phyloP scores from a whole-genome alignment of 2,329 filamentous ascomycete species.

The Pseudopyricularia cyperi region DNA sequence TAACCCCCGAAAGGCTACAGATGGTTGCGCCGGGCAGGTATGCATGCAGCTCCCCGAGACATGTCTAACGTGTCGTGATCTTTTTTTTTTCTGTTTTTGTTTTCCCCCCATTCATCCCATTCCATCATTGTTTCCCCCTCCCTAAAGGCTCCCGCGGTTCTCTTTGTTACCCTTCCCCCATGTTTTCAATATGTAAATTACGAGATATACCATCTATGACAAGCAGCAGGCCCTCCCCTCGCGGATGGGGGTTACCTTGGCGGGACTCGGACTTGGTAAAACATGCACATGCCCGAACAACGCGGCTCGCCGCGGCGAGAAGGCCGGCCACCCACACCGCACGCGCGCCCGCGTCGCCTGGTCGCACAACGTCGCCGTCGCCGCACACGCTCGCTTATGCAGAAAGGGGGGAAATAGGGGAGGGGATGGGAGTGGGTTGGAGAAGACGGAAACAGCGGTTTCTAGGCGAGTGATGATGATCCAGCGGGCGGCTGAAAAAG shows the following conservation, averaged over 20 bases:
- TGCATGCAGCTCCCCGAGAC: background rate
- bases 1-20: background rate
- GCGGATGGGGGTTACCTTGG: too few species aligned
- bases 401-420: background rate
- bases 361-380: background rate
- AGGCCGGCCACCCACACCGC: background rate
- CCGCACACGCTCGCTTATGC: background rate
- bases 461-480: too few species aligned
- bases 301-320: background rate
- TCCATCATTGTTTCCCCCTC: too few species aligned
- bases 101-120: background rate
- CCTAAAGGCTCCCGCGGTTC: background rate
- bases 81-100: background rate
- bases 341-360: background rate
- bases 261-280: background rate
- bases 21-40: background rate
- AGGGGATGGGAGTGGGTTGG: background rate
- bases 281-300: background rate
- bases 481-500: too few species aligned
- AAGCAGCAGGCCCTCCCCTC: too few species aligned
- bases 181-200: background rate
- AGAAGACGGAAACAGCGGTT: too few species aligned
- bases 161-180: background rate
- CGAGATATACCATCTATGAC: too few species aligned
- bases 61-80: too few species aligned